Base-by-base conservation (phyloP, 345 rosid genomes). In the Heritiera littoralis region DNA sequence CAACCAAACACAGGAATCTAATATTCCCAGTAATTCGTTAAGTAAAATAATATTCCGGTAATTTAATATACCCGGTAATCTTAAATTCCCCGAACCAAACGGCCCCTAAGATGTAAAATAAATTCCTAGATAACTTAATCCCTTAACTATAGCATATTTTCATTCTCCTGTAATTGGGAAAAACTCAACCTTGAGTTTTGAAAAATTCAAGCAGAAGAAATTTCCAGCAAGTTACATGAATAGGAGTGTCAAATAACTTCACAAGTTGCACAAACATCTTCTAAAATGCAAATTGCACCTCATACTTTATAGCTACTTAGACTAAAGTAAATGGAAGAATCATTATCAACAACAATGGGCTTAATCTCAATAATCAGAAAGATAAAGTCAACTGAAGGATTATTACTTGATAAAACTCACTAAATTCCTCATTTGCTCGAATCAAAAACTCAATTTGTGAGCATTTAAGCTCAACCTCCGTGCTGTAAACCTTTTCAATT, bases 131-230 rank as follows among this genome's bases (percentile, higher is more conserved):
- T n/a, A 4, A 43, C 54, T 43, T 23, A n/a, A 10, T 10, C 52
- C 9, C 12, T 45, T 5, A 68, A 10, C 38, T 3, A 35, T 68
- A 28, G 73, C 2, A 46, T 20, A 45, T 68, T 68, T 68, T 68
- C 38, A 20, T 45, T 46, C 55, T 20, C 55, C 18, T 12, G 17
- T 10, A n/a, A 54, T 43, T 5, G 18, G 72, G 41, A 11, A 43
- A 43, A 3, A 66, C 32, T 66, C 30, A 9, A 41, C 30, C 72
- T 41, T 7, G 1, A 66, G 30, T 43, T 67, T 41, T 67, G 15
- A 43, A 67, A 67, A 67, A 43, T n/a, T n/a, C 32, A 43, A 67
- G 71, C 49, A 18, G 17, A 66, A 41, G 51, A 66, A 54, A 66
- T 40, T 66, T 66, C 41, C 66, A 63, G 41, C 66, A 32, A 6